Percentiles rank a stretch among this genome's conserved stretches.
phyloP scores from a whole-genome alignment of 139 green algal species.

The Zygnema circumcarinatum region DNA sequence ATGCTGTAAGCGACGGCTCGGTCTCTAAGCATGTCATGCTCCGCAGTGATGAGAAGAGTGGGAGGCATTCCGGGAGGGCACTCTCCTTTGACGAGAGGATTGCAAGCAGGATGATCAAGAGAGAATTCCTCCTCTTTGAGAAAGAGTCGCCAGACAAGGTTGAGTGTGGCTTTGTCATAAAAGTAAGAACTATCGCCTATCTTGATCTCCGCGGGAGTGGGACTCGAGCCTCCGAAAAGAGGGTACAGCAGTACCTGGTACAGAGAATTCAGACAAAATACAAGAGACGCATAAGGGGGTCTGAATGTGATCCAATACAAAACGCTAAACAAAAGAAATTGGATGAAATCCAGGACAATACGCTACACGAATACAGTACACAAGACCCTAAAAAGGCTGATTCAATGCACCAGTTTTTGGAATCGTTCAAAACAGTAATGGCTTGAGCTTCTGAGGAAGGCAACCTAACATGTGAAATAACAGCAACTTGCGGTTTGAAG shows the following conservation, averaged over 20 bases:
- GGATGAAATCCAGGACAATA: too few species aligned
- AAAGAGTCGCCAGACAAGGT: conserved; percentile 33
- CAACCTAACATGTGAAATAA: too few species aligned
- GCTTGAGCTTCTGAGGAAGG: too few species aligned
- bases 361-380: too few species aligned
- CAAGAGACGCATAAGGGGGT: neutral
- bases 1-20: conserved; percentile 34
- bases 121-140: conserved; percentile 30
- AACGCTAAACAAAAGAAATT: too few species aligned
- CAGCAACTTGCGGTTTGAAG: too few species aligned
- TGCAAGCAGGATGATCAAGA: conserved; percentile 34
- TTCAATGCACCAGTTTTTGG: too few species aligned
- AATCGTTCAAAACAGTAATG: too few species aligned
- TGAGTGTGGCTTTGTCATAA: conserved; percentile 33
- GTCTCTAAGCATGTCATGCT: conserved; percentile 38
- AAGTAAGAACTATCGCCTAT: conserved; percentile 12
- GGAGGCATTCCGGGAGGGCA: conserved; percentile 28
- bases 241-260: conserved; percentile 47
- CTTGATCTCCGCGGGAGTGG: conserved; percentile 32
- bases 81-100: conserved; percentile 16
- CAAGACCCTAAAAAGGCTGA: too few species aligned
- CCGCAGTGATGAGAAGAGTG: conserved; percentile 39
- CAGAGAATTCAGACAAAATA: neutral
- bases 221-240: conserved; percentile 24
- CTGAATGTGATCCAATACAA: neutral